A percentile compares a stretch with the other conserved stretches of the same genome.
Evolutionary conservation across 768 basidiomycete species (phyloP).

Genomic region (Phlegmacium glaucopus): DNA sequence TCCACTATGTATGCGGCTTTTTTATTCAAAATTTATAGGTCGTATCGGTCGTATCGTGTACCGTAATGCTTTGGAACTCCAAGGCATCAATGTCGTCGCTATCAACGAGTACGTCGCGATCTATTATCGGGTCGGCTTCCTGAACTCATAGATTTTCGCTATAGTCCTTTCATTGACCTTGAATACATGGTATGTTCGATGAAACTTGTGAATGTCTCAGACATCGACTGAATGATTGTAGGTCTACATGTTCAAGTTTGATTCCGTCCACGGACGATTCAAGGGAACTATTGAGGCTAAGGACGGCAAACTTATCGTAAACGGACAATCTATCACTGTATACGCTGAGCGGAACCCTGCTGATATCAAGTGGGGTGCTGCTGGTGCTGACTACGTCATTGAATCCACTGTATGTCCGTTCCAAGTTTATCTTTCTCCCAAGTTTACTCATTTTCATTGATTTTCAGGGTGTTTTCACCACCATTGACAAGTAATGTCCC

Average conservation of each 20-base stretch:
- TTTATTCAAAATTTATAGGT: conserved; percentile 46
- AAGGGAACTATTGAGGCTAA: conserved; percentile 77
- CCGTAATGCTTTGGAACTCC: conserved; percentile 83
- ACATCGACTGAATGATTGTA: conserved; percentile 21
- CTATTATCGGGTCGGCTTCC: background rate
- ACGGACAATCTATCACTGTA: conserved; percentile 74
- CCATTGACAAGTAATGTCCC: conserved; percentile 69
- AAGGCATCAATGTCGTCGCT: conserved; percentile 83
- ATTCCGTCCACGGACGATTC: conserved; percentile 92
- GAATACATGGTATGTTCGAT: conserved; percentile 80
- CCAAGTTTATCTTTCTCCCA: conserved; percentile 8
- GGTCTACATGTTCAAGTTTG: conserved; percentile 99
- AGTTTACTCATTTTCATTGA: conserved; percentile 15
- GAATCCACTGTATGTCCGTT: conserved; percentile 78
- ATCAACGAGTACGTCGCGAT: conserved; percentile 78
- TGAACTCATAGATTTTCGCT: background rate
- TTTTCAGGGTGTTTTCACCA: conserved; percentile 93
- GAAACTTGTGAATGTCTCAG: background rate
- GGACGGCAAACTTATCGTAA: conserved; percentile 87
- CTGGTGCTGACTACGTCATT: conserved; percentile 89
- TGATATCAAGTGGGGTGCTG: conserved; percentile 76
- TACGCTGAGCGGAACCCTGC: conserved; percentile 86
- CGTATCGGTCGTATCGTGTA: conserved; percentile 99
- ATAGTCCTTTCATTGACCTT: conserved; percentile 94
- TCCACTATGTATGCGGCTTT: background rate